phyloP scores from a whole-genome alignment of 2,329 filamentous ascomycete genomes.

The Cladophialophora yegresii region DNA sequence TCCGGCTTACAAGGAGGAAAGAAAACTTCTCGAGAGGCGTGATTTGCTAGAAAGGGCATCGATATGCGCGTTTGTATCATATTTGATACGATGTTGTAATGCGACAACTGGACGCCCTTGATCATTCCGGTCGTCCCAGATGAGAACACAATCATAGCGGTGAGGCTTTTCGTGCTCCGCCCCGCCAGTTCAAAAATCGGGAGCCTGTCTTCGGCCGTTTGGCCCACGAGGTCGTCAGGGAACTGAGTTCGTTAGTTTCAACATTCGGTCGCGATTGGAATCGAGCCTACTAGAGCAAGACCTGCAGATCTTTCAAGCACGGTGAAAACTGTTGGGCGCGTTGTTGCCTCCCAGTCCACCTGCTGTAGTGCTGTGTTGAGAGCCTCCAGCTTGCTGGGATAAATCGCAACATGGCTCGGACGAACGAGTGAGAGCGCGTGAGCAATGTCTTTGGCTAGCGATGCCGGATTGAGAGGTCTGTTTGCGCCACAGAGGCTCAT shows the following conservation, averaged over 20 bases:
- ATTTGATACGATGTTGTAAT: conserved; percentile 48
- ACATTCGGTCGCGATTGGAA: not conserved
- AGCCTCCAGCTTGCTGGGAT: conserved; percentile 32
- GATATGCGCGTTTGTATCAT: conserved; percentile 20
- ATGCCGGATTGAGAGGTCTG: conserved; percentile 33
- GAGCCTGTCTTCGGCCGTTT: conserved; percentile 24
- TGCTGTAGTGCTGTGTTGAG: conserved; percentile 32
- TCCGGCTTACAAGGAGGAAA: conserved; percentile 26
- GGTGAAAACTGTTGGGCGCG: conserved; percentile 21
- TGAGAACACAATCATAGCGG: conserved; percentile 38
- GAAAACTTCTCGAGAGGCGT: conserved; percentile 19
- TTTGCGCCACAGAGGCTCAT: not conserved
- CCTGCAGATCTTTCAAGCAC: conserved; percentile 12
- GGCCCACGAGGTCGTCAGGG: conserved; percentile 16
- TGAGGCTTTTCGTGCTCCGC: conserved; percentile 30
- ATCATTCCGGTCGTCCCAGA: conserved; percentile 40
- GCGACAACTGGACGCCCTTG: conserved; percentile 46
- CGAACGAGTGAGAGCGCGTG: conserved; percentile 35
- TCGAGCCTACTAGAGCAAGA: conserved; percentile 13
- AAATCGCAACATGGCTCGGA: conserved; percentile 36
- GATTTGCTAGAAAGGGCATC: conserved; percentile 16
- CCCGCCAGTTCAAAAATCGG: conserved; percentile 34
- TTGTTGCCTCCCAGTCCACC: conserved; percentile 4
- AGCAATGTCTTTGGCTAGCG: conserved; percentile 35
- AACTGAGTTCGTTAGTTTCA: conserved; percentile 8